phyloP scores from a whole-genome alignment of 2,329 filamentous ascomycete genomes.

The Periconia macrospinosa region DNA sequence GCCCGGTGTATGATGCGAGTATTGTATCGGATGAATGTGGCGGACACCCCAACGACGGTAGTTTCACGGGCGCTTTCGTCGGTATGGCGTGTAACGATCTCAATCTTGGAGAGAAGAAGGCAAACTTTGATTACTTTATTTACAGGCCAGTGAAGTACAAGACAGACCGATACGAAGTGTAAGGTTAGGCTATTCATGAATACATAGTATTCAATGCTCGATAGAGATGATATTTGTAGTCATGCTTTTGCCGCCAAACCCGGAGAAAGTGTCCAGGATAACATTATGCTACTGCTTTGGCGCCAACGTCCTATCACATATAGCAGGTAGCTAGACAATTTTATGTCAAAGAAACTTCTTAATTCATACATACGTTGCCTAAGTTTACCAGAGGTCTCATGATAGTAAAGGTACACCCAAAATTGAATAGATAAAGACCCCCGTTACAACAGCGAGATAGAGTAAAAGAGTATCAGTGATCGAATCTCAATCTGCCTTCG shows the following conservation, averaged over 20 bases:
- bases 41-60: constrained; percentile 62
- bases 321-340: too few relatives aligned
- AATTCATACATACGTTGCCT: too few relatives aligned
- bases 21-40: constrained; percentile 66
- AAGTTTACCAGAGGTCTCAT: too few relatives aligned
- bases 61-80: constrained; percentile 61
- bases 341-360: too few relatives aligned
- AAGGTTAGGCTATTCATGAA: neutral
- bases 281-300: too few relatives aligned
- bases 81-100: constrained; percentile 38
- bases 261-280: too few relatives aligned
- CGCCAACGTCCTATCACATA: too few relatives aligned
- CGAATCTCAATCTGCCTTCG: neutral
- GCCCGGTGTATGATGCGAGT: constrained; percentile 60
- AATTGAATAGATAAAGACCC: neutral
- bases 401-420: too few relatives aligned
- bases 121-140: constrained; percentile 36
- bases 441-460: neutral
- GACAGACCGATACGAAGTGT: constrained; percentile 35
- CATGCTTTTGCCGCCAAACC: too few relatives aligned
- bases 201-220: too few relatives aligned
- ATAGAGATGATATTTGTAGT: too few relatives aligned
- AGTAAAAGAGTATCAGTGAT: neutral
- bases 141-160: constrained; percentile 33
- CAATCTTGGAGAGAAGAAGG: constrained; percentile 30